Evolutionary conservation across 148 eudicot species (phyloP), one percentile per base, ranked within the genome.

Genomic region (Spergularia bocconei): DNA sequence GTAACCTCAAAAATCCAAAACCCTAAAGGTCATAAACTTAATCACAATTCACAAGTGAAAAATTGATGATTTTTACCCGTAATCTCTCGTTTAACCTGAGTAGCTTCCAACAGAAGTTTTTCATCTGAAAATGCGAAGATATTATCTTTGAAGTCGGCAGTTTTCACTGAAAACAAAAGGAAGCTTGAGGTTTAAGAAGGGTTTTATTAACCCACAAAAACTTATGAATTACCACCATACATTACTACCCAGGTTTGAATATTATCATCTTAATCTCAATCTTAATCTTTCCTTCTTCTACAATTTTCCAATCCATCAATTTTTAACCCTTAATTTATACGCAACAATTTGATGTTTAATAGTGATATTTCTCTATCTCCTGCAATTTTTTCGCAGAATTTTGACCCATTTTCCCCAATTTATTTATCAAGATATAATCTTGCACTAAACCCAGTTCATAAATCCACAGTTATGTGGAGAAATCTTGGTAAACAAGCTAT

Each of bases 381-480:
- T 57, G 82, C 87, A 50, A 66, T 73, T 36, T 23, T 76, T 29
- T 53, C 62, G 64, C 76, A 73, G 52, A 68, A 55, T 55, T 72
- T 69, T 20, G 80, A 77, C 25, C 79, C 60, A 60, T 80, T 13
- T 70, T 75, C 63, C 76, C 74, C 82, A 59, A 20, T 81, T 55
- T 25, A 65, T 66, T 75, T 71, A 61, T 77, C 84, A 65, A 13
- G 69, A 10, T 48, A 8, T 19, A 79, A 25, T 67, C 61, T 73
- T 48, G 53, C 58, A 19, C 70, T 77, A 21, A 71, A 77, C 77
- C 79, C 83, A 55, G 33, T 69, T 13, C 44, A 55, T 56, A 52
- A 70, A 59, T 75, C 85, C 77, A 51, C 76, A 61, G 68, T 72
- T 75, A 90, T 90, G 97, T 91, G 86, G 96, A 84, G 87, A 84